These are phyloP conservation scores for Saccharomyces kudriavzevii DNA, from an alignment of 805 yeast species.

Conservation along the genomic window DNA sequence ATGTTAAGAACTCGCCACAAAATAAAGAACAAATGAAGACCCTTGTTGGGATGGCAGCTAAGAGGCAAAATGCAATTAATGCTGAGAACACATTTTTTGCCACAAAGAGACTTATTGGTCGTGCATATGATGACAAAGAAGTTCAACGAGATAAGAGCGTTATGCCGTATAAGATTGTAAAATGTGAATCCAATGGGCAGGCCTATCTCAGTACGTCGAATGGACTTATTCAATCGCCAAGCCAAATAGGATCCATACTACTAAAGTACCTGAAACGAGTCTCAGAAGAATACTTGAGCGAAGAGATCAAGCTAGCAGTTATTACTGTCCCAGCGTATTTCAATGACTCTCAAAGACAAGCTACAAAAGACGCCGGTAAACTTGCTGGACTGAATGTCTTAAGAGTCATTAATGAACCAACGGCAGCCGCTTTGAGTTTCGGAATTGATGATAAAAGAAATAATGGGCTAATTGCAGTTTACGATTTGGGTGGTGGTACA, in stretches of 20 bases:
- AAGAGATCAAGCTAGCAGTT: slow-evolving; percentile 58
- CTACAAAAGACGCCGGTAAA: slow-evolving; percentile 72
- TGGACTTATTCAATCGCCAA: slow-evolving; percentile 49
- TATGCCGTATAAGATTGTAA: slow-evolving; percentile 56
- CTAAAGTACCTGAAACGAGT: slow-evolving; percentile 56
- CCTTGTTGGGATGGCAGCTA: slow-evolving; percentile 63
- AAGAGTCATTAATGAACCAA: slow-evolving; percentile 75
- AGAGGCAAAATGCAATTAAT: slow-evolving; percentile 68
- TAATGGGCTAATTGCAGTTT: slow-evolving; percentile 39
- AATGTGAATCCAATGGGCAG: slow-evolving; percentile 50
- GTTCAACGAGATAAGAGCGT: slow-evolving; percentile 58
- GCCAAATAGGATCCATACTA: slow-evolving; percentile 62
- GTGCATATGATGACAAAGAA: slow-evolving; percentile 59
- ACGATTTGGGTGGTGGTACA: slow-evolving; percentile 81
- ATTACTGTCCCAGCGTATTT: slow-evolving; percentile 82
- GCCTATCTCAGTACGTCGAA: slow-evolving; percentile 48
- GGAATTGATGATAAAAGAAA: slow-evolving; percentile 45
- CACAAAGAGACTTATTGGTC: slow-evolving; percentile 73
- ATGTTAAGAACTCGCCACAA: slow-evolving; percentile 22
- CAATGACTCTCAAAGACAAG: slow-evolving; percentile 75
- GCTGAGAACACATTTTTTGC: slow-evolving; percentile 75
- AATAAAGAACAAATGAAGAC: slow-evolving; percentile 29
- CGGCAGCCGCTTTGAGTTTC: slow-evolving; percentile 80
- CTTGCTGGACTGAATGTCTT: slow-evolving; percentile 68
- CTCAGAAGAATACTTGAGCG: slow-evolving; percentile 52